A percentile compares a stretch with the other conserved stretches of the same genome.
Evolutionary conservation across 306 rosid genomes (phyloP).

Genomic region (Hylodesmum podocarpum): DNA sequence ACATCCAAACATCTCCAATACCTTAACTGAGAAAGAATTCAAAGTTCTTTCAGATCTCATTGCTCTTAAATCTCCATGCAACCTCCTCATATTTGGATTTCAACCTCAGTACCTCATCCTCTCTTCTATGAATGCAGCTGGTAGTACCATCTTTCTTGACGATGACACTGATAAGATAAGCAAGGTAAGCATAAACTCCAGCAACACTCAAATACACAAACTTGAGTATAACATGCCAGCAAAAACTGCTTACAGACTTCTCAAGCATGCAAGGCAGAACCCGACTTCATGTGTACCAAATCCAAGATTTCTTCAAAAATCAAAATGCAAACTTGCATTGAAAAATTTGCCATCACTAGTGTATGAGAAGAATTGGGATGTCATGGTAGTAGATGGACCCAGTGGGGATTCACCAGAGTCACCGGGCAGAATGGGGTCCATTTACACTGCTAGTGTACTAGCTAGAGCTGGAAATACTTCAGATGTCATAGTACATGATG

Average conservation of each 20-base stretch:
- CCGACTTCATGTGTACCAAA: constrained; percentile 47
- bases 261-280: constrained; percentile 70
- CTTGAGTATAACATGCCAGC: constrained; percentile 55
- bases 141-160: constrained; percentile 73
- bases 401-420: constrained; percentile 61
- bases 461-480: constrained; percentile 71
- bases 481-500: constrained; percentile 72
- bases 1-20: constrained; percentile 32
- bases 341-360: constrained; percentile 66
- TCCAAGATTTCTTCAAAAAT: constrained; percentile 47
- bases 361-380: constrained; percentile 70
- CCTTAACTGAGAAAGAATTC: constrained; percentile 64
- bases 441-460: constrained; percentile 67
- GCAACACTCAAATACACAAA: constrained; percentile 54
- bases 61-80: constrained; percentile 71
- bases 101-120: constrained; percentile 64
- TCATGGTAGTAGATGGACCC: constrained; percentile 85
- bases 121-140: constrained; percentile 66
- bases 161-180: constrained; percentile 49
- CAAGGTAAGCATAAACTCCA: constrained; percentile 40
- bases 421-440: constrained; percentile 81
- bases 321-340: constrained; percentile 80
- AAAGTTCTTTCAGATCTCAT: constrained; percentile 57
- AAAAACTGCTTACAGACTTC: constrained; percentile 67
- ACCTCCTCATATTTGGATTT: constrained; percentile 83